These are phyloP conservation scores for Penicillium sp. DNA, from an alignment of 2,329 filamentous ascomycete species.

Conservation along the genomic window DNA sequence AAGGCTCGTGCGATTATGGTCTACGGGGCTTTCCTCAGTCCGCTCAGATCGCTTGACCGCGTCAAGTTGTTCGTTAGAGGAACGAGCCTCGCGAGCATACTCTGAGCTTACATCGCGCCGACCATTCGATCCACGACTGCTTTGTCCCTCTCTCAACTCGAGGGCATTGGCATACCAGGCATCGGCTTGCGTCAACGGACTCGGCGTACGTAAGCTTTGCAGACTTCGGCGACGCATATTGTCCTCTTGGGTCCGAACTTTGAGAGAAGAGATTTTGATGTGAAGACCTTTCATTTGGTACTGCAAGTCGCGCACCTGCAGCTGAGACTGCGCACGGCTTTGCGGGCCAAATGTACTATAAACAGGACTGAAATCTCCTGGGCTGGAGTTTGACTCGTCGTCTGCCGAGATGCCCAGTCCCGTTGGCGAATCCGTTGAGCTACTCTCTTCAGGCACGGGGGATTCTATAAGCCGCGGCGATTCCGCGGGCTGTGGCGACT, in stretches of 20 bases:
- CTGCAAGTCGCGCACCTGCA: constrained; percentile 71
- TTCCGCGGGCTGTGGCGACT: constrained; percentile 6
- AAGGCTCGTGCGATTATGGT: neutral
- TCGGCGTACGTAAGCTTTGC: constrained; percentile 72
- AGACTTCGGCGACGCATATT: constrained; percentile 74
- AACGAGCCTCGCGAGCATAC: constrained; percentile 21
- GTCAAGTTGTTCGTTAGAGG: constrained; percentile 23
- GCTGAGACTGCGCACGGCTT: constrained; percentile 68
- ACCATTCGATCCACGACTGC: constrained; percentile 36
- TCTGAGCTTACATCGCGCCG: constrained; percentile 37
- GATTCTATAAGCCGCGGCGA: constrained; percentile 5
- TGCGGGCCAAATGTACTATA: constrained; percentile 48
- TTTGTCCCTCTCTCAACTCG: constrained; percentile 35
- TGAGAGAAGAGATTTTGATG: constrained; percentile 77
- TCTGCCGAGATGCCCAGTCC: constrained; percentile 32
- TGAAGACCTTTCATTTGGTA: constrained; percentile 85
- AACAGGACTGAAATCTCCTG: constrained; percentile 37
- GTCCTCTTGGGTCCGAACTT: constrained; percentile 76
- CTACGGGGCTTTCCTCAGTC: constrained; percentile 3
- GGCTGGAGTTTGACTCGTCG: constrained; percentile 26
- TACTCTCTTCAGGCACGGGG: constrained; percentile 13
- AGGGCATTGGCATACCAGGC: constrained; percentile 52
- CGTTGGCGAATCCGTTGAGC: constrained; percentile 22
- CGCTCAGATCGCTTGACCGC: neutral
- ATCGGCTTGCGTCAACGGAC: constrained; percentile 75